Conservation (phyloP, 1,139 yeast genomes). For the Candida buenavistaensis region DNA sequence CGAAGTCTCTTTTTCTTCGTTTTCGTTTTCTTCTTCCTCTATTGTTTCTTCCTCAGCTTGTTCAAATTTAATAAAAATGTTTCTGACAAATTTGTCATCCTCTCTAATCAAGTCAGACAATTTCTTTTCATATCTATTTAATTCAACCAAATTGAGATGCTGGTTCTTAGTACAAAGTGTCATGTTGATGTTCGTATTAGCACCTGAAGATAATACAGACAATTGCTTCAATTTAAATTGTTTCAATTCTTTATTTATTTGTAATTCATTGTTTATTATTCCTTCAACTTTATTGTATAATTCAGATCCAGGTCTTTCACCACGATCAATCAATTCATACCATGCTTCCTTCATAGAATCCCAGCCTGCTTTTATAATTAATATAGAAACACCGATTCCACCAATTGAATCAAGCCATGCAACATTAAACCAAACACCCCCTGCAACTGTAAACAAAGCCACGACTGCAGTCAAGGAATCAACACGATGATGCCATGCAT, state of each 20-base stretch:
- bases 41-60: conserved; percentile 11
- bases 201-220: conserved; percentile 69
- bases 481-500: conserved; percentile 99
- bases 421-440: conserved; percentile 74
- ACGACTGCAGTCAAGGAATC: conserved; percentile 91
- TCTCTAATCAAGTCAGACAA: conserved; percentile 25
- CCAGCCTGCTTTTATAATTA: conserved; percentile 84
- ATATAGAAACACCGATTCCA: conserved; percentile 77
- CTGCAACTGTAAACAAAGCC: conserved; percentile 83
- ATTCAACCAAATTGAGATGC: conserved; percentile 23
- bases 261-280: conserved; percentile 23
- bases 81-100: conserved; percentile 37
- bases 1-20: conserved; percentile 5
- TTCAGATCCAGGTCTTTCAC: conserved; percentile 34
- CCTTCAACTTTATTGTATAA: conserved; percentile 26
- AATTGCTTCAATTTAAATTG: conserved; percentile 44
- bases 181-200: conserved; percentile 49
- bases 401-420: conserved; percentile 91
- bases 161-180: conserved; percentile 19
- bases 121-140: conserved; percentile 28
- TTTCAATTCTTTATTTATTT: conserved; percentile 15
- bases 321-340: conserved; percentile 71
- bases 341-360: conserved; percentile 69
- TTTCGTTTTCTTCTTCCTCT: conserved; percentile 6
- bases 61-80: conserved; percentile 23